Evolutionary conservation across 371 early-diverging fungal species (phyloP).

Genomic region (Basidiobolus meristosporus): DNA sequence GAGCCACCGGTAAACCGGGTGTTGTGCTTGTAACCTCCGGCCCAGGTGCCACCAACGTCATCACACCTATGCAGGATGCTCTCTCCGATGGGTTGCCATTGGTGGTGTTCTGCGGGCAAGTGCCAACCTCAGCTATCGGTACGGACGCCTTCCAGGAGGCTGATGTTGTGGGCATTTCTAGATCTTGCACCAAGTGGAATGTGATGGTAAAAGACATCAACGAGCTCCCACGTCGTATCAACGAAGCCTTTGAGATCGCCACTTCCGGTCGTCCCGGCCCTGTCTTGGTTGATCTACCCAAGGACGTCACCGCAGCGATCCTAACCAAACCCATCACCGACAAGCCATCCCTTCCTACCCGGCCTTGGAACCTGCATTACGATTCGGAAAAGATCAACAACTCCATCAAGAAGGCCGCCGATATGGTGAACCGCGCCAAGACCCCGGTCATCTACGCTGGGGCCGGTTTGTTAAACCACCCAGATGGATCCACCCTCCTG

Average conservation of each 20-base stretch:
- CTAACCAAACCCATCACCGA: slow-evolving; percentile 67
- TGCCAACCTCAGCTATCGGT: slow-evolving; percentile 79
- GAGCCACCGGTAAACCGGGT: slow-evolving; percentile 85
- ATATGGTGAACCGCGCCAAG: slow-evolving; percentile 72
- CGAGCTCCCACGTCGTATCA: slow-evolving; percentile 89
- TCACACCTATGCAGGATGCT: slow-evolving; percentile 96
- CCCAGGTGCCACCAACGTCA: slow-evolving; percentile 95
- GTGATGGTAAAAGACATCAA: slow-evolving; percentile 92
- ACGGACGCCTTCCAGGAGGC: slow-evolving; percentile 97
- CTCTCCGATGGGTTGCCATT: slow-evolving; percentile 85
- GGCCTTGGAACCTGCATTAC: slow-evolving; percentile 24
- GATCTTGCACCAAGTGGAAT: slow-evolving; percentile 91
- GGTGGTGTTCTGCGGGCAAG: slow-evolving; percentile 90
- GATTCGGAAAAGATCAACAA: slow-evolving; percentile 9
- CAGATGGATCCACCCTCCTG: slow-evolving; percentile 64
- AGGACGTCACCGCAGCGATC: slow-evolving; percentile 86
- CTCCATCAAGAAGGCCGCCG: slow-evolving; percentile 46
- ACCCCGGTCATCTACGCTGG: slow-evolving; percentile 91
- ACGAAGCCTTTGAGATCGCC: slow-evolving; percentile 91
- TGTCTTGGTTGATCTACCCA: slow-evolving; percentile 92
- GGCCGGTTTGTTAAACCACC: slow-evolving; percentile 66
- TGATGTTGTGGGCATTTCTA: slow-evolving; percentile 85
- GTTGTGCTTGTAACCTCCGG: slow-evolving; percentile 92
- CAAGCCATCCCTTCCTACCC: slow-evolving; percentile 39
- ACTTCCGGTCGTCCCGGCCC: slow-evolving; percentile 93